A percentile compares a stretch with the other conserved stretches of the same genome.
Conservation (phyloP, 2,329 filamentous ascomycete species). For the Cercospora nicotianae region DNA sequence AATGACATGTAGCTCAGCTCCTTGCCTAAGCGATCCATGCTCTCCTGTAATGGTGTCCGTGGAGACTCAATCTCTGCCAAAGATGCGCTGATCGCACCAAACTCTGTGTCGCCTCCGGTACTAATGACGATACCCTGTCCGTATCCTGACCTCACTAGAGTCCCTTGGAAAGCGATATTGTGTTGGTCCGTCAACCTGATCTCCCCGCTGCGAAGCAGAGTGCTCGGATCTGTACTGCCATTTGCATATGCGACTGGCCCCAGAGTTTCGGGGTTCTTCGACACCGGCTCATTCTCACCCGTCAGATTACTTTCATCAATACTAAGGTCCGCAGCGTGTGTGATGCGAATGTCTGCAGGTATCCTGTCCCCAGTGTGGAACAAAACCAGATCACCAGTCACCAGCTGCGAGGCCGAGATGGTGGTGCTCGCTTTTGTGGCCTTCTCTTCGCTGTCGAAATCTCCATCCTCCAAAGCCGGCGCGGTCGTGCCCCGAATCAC, state of each 20-base stretch:
- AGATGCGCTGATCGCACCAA: constrained; percentile 92
- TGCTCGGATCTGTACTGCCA: constrained; percentile 25
- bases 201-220: constrained; percentile 53
- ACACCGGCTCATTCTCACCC: constrained; percentile 91
- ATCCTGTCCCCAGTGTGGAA: constrained; percentile 97
- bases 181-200: constrained; percentile 71
- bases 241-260: constrained; percentile 31
- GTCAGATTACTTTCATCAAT: constrained; percentile 98
- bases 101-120: constrained; percentile 89
- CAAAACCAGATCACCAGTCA: constrained; percentile 87
- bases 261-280: constrained; percentile 68
- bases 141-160: constrained; percentile 88
- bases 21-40: constrained; percentile 96
- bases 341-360: constrained; percentile 93
- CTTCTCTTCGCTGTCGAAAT: constrained; percentile 57
- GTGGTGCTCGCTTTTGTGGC: constrained; percentile 76
- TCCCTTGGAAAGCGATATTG: constrained; percentile 98
- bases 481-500: constrained; percentile 62
- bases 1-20: constrained; percentile 98
- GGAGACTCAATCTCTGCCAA: constrained; percentile 94
- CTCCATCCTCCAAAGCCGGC: constrained; percentile 42
- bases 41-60: constrained; percentile 86
- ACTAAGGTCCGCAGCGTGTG: constrained; percentile 80
- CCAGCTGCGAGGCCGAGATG: constrained; percentile 81
- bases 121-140: constrained; percentile 97